phyloP scores from a whole-genome alignment of 139 green algal genomes.

The Marvania coccoides region DNA sequence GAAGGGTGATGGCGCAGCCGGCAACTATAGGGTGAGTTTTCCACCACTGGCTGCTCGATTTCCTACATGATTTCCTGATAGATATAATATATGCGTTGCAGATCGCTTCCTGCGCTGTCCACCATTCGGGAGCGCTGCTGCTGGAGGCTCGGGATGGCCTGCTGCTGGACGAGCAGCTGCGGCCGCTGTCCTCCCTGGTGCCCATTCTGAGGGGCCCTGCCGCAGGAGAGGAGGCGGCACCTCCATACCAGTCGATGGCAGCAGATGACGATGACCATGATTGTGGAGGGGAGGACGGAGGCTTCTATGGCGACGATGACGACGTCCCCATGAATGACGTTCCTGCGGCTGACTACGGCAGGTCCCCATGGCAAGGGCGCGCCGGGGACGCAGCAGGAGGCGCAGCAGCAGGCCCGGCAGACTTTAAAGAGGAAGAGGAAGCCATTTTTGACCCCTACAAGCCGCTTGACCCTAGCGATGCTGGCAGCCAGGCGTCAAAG shows the following conservation, averaged over 20 bases:
- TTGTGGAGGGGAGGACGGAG: conserved; percentile 2
- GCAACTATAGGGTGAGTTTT: conserved; percentile 40
- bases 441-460: conserved; percentile 58
- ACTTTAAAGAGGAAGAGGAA: conserved; percentile 18
- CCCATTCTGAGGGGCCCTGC: neutral
- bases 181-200: neutral
- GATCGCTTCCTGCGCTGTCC: conserved; percentile 54
- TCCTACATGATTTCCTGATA: neutral
- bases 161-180: conserved; percentile 45
- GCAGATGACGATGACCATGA: no score
- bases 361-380: neutral
- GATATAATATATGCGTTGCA: conserved; percentile 8
- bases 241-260: neutral
- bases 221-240: neutral
- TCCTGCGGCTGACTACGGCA: neutral
- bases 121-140: conserved; percentile 71
- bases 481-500: conserved; percentile 34
- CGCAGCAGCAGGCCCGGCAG: neutral
- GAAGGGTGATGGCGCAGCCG: conserved; percentile 25
- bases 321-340: conserved; percentile 1
- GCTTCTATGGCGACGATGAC: conserved; percentile 7
- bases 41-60: neutral
- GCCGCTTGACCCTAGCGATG: conserved; percentile 52
- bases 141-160: conserved; percentile 55
- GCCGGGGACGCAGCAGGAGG: neutral